Evolutionary conservation across 495 filamentous ascomycete genomes (phyloP).

Genomic region (Jackrogersella multiformis): DNA sequence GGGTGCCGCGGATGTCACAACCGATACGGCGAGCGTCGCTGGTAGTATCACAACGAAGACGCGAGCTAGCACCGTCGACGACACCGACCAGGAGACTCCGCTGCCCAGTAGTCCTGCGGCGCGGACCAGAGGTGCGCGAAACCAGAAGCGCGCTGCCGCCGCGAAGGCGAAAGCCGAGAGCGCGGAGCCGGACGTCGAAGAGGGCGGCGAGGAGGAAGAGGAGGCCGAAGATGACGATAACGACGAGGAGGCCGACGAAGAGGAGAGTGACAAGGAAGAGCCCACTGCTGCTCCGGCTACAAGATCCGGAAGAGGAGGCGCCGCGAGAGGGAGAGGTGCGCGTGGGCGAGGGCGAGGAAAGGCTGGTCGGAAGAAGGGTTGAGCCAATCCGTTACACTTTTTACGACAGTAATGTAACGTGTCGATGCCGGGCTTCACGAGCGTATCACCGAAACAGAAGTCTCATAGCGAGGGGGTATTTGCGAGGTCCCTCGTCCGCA

Average conservation of each 20-base stretch:
- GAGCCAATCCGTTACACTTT: conserved; percentile 1
- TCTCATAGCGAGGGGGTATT: background rate
- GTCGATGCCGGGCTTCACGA: background rate
- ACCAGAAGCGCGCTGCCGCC: conserved; percentile 52
- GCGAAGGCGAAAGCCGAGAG: conserved; percentile 48
- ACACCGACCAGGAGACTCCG: conserved; percentile 58
- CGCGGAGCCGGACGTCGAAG: conserved; percentile 40
- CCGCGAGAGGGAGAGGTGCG: conserved; percentile 26
- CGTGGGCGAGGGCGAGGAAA: conserved; percentile 42
- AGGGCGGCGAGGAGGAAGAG: conserved; percentile 44
- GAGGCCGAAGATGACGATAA: conserved; percentile 39
- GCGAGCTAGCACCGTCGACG: conserved; percentile 62
- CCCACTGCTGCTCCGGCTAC: conserved; percentile 26
- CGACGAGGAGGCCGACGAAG: conserved; percentile 27
- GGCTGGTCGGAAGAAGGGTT: conserved; percentile 42
- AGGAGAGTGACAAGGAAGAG: conserved; percentile 35
- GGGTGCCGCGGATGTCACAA: conserved; percentile 38
- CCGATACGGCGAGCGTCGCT: conserved; percentile 40
- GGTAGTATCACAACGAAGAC: conserved; percentile 49
- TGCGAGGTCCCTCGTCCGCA: background rate
- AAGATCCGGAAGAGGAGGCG: conserved; percentile 29
- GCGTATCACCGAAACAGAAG: background rate
- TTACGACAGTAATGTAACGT: background rate
- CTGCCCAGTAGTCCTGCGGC: conserved; percentile 50
- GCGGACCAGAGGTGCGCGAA: conserved; percentile 50